Conservation (phyloP, 2,329 filamentous ascomycete genomes). For the Nigrospora sphaerica region DNA sequence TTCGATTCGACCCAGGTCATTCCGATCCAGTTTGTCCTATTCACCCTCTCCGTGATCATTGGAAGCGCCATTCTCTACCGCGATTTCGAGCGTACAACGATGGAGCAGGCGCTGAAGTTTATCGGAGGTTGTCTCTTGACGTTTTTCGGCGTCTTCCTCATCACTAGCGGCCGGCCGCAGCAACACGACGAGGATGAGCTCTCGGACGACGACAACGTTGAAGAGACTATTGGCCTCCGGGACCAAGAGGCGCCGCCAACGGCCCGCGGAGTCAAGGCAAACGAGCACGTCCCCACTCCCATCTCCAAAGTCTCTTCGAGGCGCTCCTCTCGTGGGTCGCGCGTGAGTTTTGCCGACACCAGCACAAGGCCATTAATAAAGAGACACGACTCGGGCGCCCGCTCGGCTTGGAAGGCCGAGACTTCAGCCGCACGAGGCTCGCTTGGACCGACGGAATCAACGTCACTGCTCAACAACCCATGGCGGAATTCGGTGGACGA, state of each 20-base stretch:
- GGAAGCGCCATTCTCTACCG: conserved; percentile 90
- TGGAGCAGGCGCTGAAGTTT: conserved; percentile 73
- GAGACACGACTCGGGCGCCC: conserved; percentile 26
- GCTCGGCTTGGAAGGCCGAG: conserved; percentile 25
- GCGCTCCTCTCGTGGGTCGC: conserved; percentile 40
- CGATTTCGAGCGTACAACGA: conserved; percentile 81
- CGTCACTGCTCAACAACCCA: conserved; percentile 34
- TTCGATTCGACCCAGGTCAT: conserved; percentile 99
- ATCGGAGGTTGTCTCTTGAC: conserved; percentile 85
- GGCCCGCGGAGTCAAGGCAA: conserved; percentile 12
- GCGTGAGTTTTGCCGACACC: conserved; percentile 34
- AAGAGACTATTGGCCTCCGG: conserved; percentile 57
- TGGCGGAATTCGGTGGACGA: conserved; percentile 32
- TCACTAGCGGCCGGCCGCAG: conserved; percentile 72
- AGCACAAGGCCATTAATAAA: conserved; percentile 24
- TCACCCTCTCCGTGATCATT: conserved; percentile 90
- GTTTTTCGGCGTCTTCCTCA: conserved; percentile 94
- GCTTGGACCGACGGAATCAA: conserved; percentile 21
- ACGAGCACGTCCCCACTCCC: conserved; percentile 7
- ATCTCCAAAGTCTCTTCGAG: conserved; percentile 27
- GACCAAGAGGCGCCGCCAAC: conserved; percentile 27
- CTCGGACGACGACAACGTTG: conserved; percentile 50
- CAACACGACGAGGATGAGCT: conserved; percentile 52
- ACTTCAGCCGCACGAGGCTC: conserved; percentile 20
- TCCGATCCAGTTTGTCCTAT: conserved; percentile 93